Evolutionary conservation across 2,329 filamentous ascomycete species (phyloP), one percentile per base, ranked within the genome.

Genomic region (Talaromyces sp.): DNA sequence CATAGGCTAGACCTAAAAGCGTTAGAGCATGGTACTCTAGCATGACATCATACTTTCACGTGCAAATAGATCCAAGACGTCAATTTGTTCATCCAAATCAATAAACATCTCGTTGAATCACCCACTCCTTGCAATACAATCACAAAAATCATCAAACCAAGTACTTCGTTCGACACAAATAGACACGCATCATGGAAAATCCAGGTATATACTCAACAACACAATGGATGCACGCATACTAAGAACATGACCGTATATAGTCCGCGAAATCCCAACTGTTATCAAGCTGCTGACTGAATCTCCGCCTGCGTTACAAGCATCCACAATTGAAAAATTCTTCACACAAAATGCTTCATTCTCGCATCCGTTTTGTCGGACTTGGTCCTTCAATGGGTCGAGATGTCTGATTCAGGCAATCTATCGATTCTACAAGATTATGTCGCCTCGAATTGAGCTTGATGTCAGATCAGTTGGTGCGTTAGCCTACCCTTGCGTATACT

Each of bases 391-490:
- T 10, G 83, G 86, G 62, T 92, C 88, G 9, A 80, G 89, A 43
- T 84, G 80, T 74, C 69, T 89, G 5, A 79, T 95, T 17, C 75
- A 82, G 50, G 79, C 81, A 64, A 86, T 96, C 58, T 95, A 90
- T 68, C 83, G 85, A 40, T 92, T 88, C 89, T 93, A 95, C 73
- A 89, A 91, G 67, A 88, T 93, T 63, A 78, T 96, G 68, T 90
- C 86, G 61, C 91, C 91, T 0, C 77, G 79, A 17, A 89, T 94
- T 63, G 80, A 86, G 43, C 74, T 93, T 11, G 75, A 81, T 1
- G 78, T 96, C 17, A 82, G 90, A 54, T 80, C 77, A 31, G 73
- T 85, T 17, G 82, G 82, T 84, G 67, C 39, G 46, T 6, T 3
- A 40, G 10, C 8, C 6, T 33, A 17, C 5, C 11, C 2, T 31